Evolutionary conservation across 2,329 filamentous ascomycete genomes (phyloP), one percentile per base, ranked within the genome.

Genomic region (Trichoderma simmonsii): DNA sequence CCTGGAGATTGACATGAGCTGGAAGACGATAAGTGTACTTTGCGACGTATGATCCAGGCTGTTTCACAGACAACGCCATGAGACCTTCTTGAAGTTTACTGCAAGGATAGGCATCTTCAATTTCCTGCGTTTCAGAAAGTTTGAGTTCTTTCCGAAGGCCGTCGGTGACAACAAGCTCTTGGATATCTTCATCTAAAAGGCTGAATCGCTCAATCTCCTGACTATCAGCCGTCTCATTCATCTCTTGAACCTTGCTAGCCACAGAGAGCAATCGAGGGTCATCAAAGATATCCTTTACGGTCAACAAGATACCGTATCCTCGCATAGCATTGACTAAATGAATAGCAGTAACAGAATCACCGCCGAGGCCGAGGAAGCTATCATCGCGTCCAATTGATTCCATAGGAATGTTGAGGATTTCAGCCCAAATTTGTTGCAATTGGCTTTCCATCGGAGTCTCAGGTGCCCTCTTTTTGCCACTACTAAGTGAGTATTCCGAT

Each of bases 81-180:
- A 84, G 77, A 3, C 80, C 81, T 73, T 81, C 81, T 63, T 83
- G 82, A 3, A 83, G 75, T 4, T 78, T 77, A 12, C 81, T 80
- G 75, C 80, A 82, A 6, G 82, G 82, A 59, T 81, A 84, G 1
- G 57, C 62, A 28, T 73, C 71, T 3, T 73, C 54, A 78, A 74
- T 34, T 6, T 60, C 54, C 14, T 72, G 70, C 2, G 12, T 8
- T 7, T 28, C 34, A 15, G 70, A 48, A 7, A 71, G 48, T 3
- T 60, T 56, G 7, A 68, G 48, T 4, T 43, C 28, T 34, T 21
- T 21, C 8, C 32, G 30, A 43, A 72, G 15, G 0, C n/a, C 24
- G 1, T 57, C 39, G 11, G 63, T 39, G 2, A 61, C 6, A 18
- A 72, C 8, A 56, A 62, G 7, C 0, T 57, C 21, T 3, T 24